Evolutionary conservation across 805 yeast genomes (phyloP).

Genomic region (Kluyveromyces lactis): DNA sequence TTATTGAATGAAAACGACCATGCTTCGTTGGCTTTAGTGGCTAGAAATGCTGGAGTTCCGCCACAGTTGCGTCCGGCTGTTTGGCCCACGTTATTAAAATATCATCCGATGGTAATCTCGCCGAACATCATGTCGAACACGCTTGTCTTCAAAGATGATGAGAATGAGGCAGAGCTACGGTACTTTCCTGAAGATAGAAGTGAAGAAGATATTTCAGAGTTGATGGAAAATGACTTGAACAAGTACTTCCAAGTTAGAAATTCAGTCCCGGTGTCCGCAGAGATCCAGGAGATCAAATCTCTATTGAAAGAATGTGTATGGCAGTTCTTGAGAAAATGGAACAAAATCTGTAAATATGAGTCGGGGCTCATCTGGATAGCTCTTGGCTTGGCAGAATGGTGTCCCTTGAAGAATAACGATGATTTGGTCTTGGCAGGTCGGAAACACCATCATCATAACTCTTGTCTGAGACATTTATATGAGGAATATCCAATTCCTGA

Average conservation of each 20-base stretch:
- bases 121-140: slow-evolving; percentile 65
- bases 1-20: slow-evolving; percentile 55
- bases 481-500: slow-evolving; percentile 25
- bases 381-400: slow-evolving; percentile 81
- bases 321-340: slow-evolving; percentile 71
- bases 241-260: slow-evolving; percentile 42
- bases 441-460: slow-evolving; percentile 14
- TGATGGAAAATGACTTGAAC: slow-evolving; percentile 48
- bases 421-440: slow-evolving; percentile 20
- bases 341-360: slow-evolving; percentile 66
- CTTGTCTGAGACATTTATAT: slow-evolving; percentile 13
- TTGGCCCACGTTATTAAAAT: slow-evolving; percentile 77
- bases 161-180: slow-evolving; percentile 6
- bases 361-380: slow-evolving; percentile 85
- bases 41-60: slow-evolving; percentile 80
- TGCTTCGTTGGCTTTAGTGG: slow-evolving; percentile 67
- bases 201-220: slow-evolving; percentile 20
- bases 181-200: slow-evolving; percentile 10
- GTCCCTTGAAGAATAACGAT: slow-evolving; percentile 48
- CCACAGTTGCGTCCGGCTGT: slow-evolving; percentile 67
- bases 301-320: slow-evolving; percentile 51
- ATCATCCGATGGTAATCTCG: slow-evolving; percentile 75
- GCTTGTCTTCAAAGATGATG: slow-evolving; percentile 6
- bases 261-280: slow-evolving; percentile 18
- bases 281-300: slow-evolving; percentile 45